Percentiles rank a stretch among this genome's conserved stretches.
These are phyloP conservation scores for Yamadazyma friedrichii DNA, from an alignment of 1,139 yeast genomes.

Conservation along the genomic window DNA sequence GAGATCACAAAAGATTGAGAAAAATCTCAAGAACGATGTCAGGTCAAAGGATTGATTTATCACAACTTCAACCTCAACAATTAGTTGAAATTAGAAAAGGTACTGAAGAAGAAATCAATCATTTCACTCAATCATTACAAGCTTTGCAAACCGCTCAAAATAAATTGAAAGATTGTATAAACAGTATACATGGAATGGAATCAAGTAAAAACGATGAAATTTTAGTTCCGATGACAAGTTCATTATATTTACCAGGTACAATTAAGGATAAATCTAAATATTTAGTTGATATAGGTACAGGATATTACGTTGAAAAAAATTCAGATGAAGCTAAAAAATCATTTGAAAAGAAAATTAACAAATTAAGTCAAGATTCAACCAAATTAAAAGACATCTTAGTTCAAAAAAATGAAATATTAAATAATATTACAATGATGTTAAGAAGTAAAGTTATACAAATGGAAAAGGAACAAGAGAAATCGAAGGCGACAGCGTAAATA, in stretches of 20 bases:
- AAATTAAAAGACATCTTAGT: slow-evolving; percentile 74
- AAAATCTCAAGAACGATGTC: slow-evolving; percentile 11
- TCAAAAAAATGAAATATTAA: slow-evolving; percentile 56
- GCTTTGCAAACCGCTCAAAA: slow-evolving; percentile 82
- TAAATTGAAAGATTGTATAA: slow-evolving; percentile 79
- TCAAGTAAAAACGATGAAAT: slow-evolving; percentile 48
- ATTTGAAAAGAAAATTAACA: slow-evolving; percentile 70
- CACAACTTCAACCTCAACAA: slow-evolving; percentile 77
- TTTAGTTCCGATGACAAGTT: slow-evolving; percentile 84
- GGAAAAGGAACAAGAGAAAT: slow-evolving; percentile 30
- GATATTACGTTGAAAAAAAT: slow-evolving; percentile 84
- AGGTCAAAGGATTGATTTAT: slow-evolving; percentile 49
- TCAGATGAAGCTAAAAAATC: slow-evolving; percentile 68
- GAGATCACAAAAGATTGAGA: background rate
- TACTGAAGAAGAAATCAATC: slow-evolving; percentile 82
- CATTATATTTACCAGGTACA: slow-evolving; percentile 86
- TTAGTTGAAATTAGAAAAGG: slow-evolving; percentile 79
- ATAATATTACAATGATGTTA: slow-evolving; percentile 53
- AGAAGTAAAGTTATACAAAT: slow-evolving; percentile 43
- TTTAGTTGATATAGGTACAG: slow-evolving; percentile 94
- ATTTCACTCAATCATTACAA: slow-evolving; percentile 78
- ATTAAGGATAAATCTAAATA: slow-evolving; percentile 62
- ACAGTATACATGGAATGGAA: slow-evolving; percentile 62
- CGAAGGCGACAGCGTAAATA: background rate
- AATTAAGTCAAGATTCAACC: slow-evolving; percentile 68